Evolutionary conservation across 1,284 basidiomycete species (phyloP).

Genomic region (Naganishia liquefaciens): DNA sequence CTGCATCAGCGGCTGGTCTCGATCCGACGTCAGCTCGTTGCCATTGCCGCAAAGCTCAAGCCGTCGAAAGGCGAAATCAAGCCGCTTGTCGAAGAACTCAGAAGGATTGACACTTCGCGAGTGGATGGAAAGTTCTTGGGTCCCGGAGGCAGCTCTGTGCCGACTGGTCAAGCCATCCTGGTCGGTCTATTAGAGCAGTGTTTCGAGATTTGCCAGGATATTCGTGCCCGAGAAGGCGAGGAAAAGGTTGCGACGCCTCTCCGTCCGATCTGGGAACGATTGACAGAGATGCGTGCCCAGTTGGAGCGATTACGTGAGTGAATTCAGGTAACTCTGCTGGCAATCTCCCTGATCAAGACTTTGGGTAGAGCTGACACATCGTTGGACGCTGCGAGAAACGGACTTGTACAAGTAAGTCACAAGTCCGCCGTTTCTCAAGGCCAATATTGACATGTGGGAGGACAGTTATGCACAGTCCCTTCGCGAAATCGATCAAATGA

Average conservation of each 20-base stretch:
- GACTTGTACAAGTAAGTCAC: slow-evolving; percentile 75
- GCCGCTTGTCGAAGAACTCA: slow-evolving; percentile 84
- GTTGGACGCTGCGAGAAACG: slow-evolving; percentile 96
- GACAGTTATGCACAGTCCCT: slow-evolving; percentile 81
- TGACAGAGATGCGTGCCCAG: slow-evolving; percentile 80
- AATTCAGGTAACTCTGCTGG: background rate
- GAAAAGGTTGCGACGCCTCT: slow-evolving; percentile 84
- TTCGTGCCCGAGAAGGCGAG: slow-evolving; percentile 88
- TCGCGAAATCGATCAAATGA: slow-evolving; percentile 95
- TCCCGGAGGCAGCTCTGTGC: slow-evolving; percentile 80
- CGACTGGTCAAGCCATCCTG: slow-evolving; percentile 77
- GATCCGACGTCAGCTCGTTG: slow-evolving; percentile 83
- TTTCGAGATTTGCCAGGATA: slow-evolving; percentile 95
- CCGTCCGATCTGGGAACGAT: slow-evolving; percentile 91
- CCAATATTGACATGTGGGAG: background rate
- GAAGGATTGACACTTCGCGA: slow-evolving; percentile 91
- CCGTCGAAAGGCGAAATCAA: slow-evolving; percentile 84
- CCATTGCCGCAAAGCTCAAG: slow-evolving; percentile 82
- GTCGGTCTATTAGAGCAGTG: slow-evolving; percentile 89
- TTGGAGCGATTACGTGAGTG: slow-evolving; percentile 69
- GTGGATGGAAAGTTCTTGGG: slow-evolving; percentile 96
- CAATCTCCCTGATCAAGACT: background rate
- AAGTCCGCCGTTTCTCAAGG: too few relatives aligned
- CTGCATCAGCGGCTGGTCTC: slow-evolving; percentile 86
- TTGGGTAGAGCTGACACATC: slow-evolving; percentile 75